A percentile compares a stretch with the other conserved stretches of the same genome.
These are phyloP conservation scores for Peronospora destructor DNA, from an alignment of 352 stramenopile species.

Conservation along the genomic window DNA sequence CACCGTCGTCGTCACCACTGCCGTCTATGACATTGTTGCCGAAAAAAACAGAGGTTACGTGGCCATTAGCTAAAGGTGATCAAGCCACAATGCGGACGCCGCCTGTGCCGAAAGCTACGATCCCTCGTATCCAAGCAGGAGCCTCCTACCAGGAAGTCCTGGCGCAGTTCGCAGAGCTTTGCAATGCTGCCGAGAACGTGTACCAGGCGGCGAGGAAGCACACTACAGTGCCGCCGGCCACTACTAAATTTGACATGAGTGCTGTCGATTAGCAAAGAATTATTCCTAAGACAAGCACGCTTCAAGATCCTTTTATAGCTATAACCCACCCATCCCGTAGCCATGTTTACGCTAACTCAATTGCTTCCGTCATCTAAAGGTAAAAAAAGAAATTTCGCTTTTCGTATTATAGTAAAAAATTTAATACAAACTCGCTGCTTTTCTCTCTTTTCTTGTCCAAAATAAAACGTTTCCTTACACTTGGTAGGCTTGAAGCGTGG, in stretches of 20 bases:
- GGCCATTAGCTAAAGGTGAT: constrained; percentile 3
- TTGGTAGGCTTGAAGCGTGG: constrained; percentile 35
- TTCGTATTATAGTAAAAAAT: constrained; percentile 7
- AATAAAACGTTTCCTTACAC: constrained; percentile 15
- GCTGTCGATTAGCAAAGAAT: constrained; percentile 20
- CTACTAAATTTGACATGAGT: constrained; percentile 26
- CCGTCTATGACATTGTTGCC: constrained; percentile 14
- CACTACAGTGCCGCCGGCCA: constrained; percentile 5
- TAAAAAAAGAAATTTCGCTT: neutral
- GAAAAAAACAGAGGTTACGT: constrained; percentile 11
- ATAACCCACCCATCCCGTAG: too few relatives aligned
- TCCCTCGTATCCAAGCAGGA: constrained; percentile 25
- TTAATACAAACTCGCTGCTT: neutral
- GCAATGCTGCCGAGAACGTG: constrained; percentile 30
- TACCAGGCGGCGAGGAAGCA: constrained; percentile 27
- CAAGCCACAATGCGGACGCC: constrained; percentile 16
- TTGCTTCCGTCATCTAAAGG: neutral
- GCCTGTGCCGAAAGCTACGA: constrained; percentile 16
- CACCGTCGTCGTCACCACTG: constrained; percentile 20
- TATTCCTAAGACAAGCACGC: neutral
- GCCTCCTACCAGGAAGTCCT: constrained; percentile 28
- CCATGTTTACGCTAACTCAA: neutral
- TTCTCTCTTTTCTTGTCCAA: neutral
- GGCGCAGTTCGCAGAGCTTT: constrained; percentile 30
- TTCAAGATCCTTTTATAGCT: neutral